Evolutionary conservation across 108 stramenopile genomes (phyloP).

Genomic region (Nitzschia sp.): DNA sequence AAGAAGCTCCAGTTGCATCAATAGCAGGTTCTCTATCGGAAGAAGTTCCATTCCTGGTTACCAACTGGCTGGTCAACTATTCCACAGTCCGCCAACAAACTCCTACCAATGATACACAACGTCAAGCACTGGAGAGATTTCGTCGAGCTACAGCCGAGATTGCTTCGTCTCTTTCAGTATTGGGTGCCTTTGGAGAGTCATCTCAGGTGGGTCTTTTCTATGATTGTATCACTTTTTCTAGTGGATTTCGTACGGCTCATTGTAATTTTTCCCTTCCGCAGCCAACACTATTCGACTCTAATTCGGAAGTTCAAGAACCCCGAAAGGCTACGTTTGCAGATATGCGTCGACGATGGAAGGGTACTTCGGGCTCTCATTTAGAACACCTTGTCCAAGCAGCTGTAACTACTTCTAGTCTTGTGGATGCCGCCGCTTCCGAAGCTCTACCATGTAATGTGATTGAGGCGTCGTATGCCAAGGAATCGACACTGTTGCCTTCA

Average conservation of each 20-base stretch:
- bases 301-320: not conserved
- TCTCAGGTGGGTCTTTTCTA: constrained; percentile 37
- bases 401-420: constrained; percentile 17
- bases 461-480: constrained; percentile 6
- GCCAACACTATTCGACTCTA: constrained; percentile 4
- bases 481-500: not conserved
- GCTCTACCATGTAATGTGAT: constrained; percentile 18
- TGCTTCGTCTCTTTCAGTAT: constrained; percentile 67
- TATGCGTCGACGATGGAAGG: constrained; percentile 46
- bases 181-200: constrained; percentile 67
- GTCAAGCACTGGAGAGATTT: constrained; percentile 49
- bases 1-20: no score
- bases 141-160: constrained; percentile 58
- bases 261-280: not conserved
- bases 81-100: not conserved
- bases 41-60: constrained; percentile 78
- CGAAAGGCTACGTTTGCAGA: constrained; percentile 60
- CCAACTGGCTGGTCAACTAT: constrained; percentile 73
- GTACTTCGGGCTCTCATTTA: constrained; percentile 36
- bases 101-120: constrained; percentile 1
- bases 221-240: not conserved
- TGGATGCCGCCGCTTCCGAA: constrained; percentile 11
- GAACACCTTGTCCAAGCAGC: constrained; percentile 35
- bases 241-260: not conserved
- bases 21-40: not conserved